Percentiles rank a stretch among this genome's conserved stretches.
Evolutionary conservation across 2,329 filamentous ascomycete genomes (phyloP).

Genomic region (Claviceps maximensis): DNA sequence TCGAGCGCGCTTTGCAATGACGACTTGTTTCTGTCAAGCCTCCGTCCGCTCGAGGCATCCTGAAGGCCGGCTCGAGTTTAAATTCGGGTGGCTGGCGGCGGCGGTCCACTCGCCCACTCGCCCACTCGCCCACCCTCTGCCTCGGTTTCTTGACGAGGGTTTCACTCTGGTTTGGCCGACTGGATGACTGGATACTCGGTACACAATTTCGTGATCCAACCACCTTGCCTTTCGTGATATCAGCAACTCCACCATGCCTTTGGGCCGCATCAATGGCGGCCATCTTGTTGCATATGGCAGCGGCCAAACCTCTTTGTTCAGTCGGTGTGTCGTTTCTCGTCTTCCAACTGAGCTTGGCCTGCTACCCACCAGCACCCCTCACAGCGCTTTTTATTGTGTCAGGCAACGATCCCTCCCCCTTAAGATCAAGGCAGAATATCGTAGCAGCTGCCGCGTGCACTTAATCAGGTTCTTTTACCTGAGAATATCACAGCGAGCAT

Average conservation of each 20-base stretch:
- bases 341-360: slow-evolving; percentile 4
- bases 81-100: background rate
- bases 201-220: slow-evolving; percentile 11
- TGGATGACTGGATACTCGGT: background rate
- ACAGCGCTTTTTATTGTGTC: slow-evolving; percentile 2
- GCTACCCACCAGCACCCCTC: background rate
- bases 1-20: background rate
- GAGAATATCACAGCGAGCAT: too few species aligned
- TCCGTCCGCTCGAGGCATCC: background rate
- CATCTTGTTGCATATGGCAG: slow-evolving; percentile 10
- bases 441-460: background rate
- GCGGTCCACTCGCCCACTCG: background rate
- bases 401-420: slow-evolving; percentile 7
- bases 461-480: background rate
- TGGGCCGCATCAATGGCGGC: slow-evolving; percentile 22
- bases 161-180: background rate
- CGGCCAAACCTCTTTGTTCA: slow-evolving; percentile 11
- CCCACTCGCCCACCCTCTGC: background rate
- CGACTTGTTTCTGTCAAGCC: background rate
- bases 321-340: slow-evolving; percentile 21
- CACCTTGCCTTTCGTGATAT: slow-evolving; percentile 12
- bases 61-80: background rate
- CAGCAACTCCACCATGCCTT: slow-evolving; percentile 21
- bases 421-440: too few species aligned
- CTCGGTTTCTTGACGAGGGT: background rate